These are phyloP conservation scores for Calcarisporium arbuscula DNA, from an alignment of 2,329 filamentous ascomycete genomes.

Conservation along the genomic window DNA sequence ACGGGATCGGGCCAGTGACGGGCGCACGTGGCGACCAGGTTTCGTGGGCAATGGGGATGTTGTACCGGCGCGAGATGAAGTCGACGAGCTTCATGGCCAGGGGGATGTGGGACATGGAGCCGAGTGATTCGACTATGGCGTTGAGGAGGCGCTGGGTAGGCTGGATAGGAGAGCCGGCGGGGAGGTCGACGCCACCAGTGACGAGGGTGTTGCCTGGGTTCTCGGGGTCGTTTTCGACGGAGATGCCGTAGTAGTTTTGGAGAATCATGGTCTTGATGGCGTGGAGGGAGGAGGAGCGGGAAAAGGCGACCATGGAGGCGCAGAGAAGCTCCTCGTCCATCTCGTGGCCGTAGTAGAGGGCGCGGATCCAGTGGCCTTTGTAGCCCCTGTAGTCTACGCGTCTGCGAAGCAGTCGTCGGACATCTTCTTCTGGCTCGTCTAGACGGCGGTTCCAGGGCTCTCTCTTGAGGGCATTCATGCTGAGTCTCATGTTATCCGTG, in stretches of 20 bases:
- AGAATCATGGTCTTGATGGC: constrained; percentile 28
- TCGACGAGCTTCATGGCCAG: constrained; percentile 55
- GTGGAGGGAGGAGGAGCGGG: constrained; percentile 27
- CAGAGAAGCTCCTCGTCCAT: constrained; percentile 35
- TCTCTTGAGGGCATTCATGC: constrained; percentile 17
- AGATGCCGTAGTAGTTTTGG: constrained; percentile 22
- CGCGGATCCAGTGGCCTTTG: constrained; percentile 21
- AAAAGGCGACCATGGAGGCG: constrained; percentile 34
- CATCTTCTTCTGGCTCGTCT: constrained; percentile 16
- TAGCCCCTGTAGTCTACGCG: constrained; percentile 19
- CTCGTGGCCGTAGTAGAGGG: constrained; percentile 18
- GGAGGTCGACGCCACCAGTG: constrained; percentile 31
- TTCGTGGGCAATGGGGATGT: constrained; percentile 46
- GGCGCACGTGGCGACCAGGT: constrained; percentile 64
- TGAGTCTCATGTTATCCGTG: constrained; percentile 24
- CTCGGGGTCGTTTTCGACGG: constrained; percentile 13
- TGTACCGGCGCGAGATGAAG: constrained; percentile 54
- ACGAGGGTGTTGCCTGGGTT: constrained; percentile 17
- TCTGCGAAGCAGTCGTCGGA: constrained; percentile 18
- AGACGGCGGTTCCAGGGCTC: constrained; percentile 24
- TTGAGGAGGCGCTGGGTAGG: constrained; percentile 56
- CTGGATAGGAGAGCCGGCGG: constrained; percentile 43
- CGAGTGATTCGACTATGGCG: constrained; percentile 62
- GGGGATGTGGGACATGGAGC: constrained; percentile 57
- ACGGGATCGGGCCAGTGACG: constrained; percentile 64